Evolutionary conservation across 306 rosid species (phyloP), one percentile per base, ranked within the genome.

Genomic region (Cicer yamashitae): DNA sequence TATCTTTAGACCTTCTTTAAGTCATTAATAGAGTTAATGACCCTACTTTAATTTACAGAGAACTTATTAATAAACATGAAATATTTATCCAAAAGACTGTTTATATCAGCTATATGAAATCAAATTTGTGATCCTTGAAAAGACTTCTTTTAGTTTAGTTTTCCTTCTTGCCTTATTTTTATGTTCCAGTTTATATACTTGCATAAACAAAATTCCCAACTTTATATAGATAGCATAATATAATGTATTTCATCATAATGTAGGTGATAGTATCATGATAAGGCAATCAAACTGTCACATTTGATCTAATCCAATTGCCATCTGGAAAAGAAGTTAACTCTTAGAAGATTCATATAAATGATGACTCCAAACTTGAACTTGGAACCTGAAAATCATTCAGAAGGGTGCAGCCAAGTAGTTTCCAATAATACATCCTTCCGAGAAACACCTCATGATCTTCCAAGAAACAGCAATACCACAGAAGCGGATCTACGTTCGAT

Each of bases 331-430:
- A 81, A 83, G 71, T 56, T 53, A 80, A 65, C 67, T 66, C 70
- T 44, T 63, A 54, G 10, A 39, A 48, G 77, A 13, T 71, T 25
- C 20, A 74, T 34, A 10, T 67, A 78, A 87, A 73, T 94, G 97
- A 64, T 82, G 83, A 81, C 82, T 51, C 90, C 86, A 60, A 92
- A 87, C 70, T 77, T 85, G 79, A 91, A 94, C 88, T 77, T 91
- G 77, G 90, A 87, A 84, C 84, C 84, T 6, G 89, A 87, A 76
- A 85, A 85, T 57, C 57, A 86, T 66, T 84, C 88, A 58, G 89
- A 89, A 78, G 85, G 40, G 30, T 74, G 91, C 77, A 77, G 88
- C 81, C 91, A 71, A 79, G 90, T 60, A 71, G 86, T 87, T 74
- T 87, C 88, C 20, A 77, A 74, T 52, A 77, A 74, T 52, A 46